Evolutionary conservation across 2,329 filamentous ascomycete genomes (phyloP), one percentile per base, ranked within the genome.

Genomic region (Cercospora zeae-maydis): DNA sequence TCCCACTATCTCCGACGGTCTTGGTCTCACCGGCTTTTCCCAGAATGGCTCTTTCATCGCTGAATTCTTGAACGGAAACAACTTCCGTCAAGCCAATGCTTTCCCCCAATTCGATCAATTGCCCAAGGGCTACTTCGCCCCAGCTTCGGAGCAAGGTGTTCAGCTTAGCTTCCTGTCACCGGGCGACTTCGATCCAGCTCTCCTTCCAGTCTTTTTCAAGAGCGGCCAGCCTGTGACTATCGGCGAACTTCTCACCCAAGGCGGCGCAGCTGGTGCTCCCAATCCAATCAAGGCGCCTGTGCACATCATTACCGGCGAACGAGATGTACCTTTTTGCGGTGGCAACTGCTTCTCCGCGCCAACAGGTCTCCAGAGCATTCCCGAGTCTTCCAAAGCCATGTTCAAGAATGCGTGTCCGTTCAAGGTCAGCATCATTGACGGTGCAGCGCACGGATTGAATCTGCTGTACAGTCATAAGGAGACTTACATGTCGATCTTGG

Each of bases 1-100:
- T 68, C 84, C 85, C 0, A 70, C 78, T 59, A 75, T 84, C 61
- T 84, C 82, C 37, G 82, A 88, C 64, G 84, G 81, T 39, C 78
- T 88, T 42, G 75, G 86, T 57, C 78, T 89, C 6, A 88, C 86
- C 1, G 86, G 86, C 1, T 89, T 84, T 75, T 80, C 81, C 14
- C 78, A 80, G 42, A 81, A 82, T 9, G 63, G 72, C 9, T 71
- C 76, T 14, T 88, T 81, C 71, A 60, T 81, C 10, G 52, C 73
- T 5, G 68, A 69, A 63, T 75, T 76, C 65, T 61, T 63, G 19
- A 65, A 70, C 30, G 74, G 73, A 42, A 71, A 70, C 37, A 71
- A 75, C 66, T 74, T 75, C 61, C 59, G 71, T 27, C 61, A 71
- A 55, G 74, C 73, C 16, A 74, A 74, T 52, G 71, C 33, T 67